phyloP scores from a whole-genome alignment of 129 eudicot species.

The Flaveria sonorensis region DNA sequence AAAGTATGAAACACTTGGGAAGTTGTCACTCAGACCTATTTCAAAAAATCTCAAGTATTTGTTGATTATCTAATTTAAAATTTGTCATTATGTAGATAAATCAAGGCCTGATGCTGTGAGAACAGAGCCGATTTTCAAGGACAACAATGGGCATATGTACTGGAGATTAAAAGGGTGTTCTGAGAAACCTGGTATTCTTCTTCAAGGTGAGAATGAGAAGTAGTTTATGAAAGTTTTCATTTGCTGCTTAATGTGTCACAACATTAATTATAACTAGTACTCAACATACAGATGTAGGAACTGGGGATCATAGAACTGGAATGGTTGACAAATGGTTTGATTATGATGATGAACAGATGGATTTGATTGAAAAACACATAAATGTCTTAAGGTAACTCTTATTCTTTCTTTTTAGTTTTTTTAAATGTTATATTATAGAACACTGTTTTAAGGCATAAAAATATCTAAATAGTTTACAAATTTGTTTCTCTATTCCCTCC shows the following conservation, averaged over 20 bases:
- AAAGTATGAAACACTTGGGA: neutral
- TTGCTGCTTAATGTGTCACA: neutral
- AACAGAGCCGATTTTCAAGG: slow-evolving; percentile 49
- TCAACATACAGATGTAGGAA: slow-evolving; percentile 53
- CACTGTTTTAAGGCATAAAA: neutral
- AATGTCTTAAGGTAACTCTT: slow-evolving; percentile 45
- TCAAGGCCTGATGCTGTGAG: slow-evolving; percentile 59
- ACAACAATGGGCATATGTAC: slow-evolving; percentile 49
- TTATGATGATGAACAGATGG: slow-evolving; percentile 52
- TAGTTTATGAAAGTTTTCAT: slow-evolving; percentile 7
- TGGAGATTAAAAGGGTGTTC: slow-evolving; percentile 65
- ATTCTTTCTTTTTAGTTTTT: neutral
- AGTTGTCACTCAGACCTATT: no score
- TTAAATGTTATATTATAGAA: neutral
- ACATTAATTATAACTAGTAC: neutral
- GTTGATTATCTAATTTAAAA: no score
- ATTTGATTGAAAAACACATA: slow-evolving; percentile 48
- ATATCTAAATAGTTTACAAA: neutral
- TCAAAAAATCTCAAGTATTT: neutral
- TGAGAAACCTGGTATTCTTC: slow-evolving; percentile 49
- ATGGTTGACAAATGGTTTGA: slow-evolving; percentile 62
- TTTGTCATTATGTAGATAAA: slow-evolving; percentile 40
- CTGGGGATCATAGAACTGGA: slow-evolving; percentile 39
- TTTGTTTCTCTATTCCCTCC: neutral
- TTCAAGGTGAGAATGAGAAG: slow-evolving; percentile 52